A percentile compares a stretch with the other conserved stretches of the same genome.
Conservation (phyloP, 2,329 filamentous ascomycete species). For the Metarhizium rileyi region DNA sequence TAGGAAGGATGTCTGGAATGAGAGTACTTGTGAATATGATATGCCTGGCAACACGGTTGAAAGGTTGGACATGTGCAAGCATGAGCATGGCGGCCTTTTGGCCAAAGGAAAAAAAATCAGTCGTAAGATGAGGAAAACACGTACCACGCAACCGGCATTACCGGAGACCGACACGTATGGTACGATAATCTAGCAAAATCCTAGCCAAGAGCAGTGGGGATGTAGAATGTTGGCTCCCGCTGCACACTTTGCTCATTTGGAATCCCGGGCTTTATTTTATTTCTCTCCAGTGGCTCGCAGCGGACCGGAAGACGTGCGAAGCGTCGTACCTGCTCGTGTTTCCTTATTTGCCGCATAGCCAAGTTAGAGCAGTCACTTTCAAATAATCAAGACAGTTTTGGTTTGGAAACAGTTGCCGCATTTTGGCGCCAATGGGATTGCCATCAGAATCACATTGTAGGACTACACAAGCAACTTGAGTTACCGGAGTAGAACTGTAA, state of each 20-base stretch:
- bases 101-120: not conserved
- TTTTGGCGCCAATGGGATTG: not conserved
- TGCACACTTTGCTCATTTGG: not conserved
- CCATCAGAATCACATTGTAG: not conserved
- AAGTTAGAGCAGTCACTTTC: not conserved
- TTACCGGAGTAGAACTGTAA: too few species aligned
- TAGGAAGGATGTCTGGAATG: conserved; percentile 14
- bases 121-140: not conserved
- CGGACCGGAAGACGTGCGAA: not conserved
- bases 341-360: not conserved
- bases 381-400: not conserved
- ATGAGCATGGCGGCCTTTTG: not conserved
- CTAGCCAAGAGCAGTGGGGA: not conserved
- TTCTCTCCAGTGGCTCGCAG: not conserved
- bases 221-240: not conserved
- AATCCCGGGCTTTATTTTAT: not conserved
- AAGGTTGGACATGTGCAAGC: not conserved
- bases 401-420: not conserved
- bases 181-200: not conserved
- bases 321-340: not conserved
- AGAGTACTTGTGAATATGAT: not conserved
- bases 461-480: not conserved
- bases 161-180: not conserved
- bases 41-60: not conserved
- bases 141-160: not conserved